phyloP scores from a whole-genome alignment of 371 early-diverging fungal species.

The Syncephalastrum monosporum region DNA sequence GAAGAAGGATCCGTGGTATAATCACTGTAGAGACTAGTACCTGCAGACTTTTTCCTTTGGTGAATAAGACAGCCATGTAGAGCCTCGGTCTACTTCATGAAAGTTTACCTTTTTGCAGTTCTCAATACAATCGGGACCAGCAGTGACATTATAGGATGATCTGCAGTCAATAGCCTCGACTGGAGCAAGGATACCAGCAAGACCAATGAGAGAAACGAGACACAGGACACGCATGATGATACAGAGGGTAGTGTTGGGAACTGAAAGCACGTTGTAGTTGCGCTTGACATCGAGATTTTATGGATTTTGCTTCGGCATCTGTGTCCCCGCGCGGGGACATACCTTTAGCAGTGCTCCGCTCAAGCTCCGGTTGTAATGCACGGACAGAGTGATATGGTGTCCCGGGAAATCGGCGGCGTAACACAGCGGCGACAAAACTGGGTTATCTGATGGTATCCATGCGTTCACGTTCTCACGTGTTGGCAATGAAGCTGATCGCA shows the following conservation, averaged over 20 bases:
- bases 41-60: constrained; percentile 13
- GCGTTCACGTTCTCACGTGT: constrained; percentile 6
- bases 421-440: constrained; percentile 12
- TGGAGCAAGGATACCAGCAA: constrained; percentile 6
- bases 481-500: too few species aligned
- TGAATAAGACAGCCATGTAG: neutral
- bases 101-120: constrained; percentile 30
- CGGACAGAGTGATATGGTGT: too few species aligned
- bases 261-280: too few species aligned
- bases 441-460: neutral
- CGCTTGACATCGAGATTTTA: too few species aligned
- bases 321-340: too few species aligned
- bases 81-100: too few species aligned
- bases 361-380: too few species aligned
- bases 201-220: constrained; percentile 12
- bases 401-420: too few species aligned
- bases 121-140: constrained; percentile 27
- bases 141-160: constrained; percentile 29
- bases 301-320: too few species aligned
- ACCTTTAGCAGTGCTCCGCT: too few species aligned
- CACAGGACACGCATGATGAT: constrained; percentile 2
- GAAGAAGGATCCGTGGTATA: constrained; percentile 31
- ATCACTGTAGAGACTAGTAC: constrained; percentile 21
- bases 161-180: constrained; percentile 32
- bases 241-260: too few species aligned